A percentile compares a stretch with the other conserved stretches of the same genome.
Conservation (phyloP, 1,284 basidiomycete species). For the Ganoderma boninense region DNA sequence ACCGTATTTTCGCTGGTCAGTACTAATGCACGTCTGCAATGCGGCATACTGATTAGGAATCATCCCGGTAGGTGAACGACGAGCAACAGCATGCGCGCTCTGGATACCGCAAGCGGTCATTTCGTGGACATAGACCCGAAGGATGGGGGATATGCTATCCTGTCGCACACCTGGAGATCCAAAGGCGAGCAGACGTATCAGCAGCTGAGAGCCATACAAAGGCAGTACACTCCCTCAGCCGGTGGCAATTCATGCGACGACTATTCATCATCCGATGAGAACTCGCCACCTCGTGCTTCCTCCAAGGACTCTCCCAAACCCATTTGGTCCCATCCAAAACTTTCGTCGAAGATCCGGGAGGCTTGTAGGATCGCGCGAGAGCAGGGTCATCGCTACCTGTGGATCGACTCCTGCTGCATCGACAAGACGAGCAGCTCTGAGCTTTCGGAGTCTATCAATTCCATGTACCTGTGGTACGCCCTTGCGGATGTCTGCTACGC, state of each 20-base stretch:
- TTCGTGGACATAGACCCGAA: neutral
- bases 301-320: neutral
- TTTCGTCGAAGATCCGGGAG: neutral
- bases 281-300: neutral
- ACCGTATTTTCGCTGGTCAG: no score
- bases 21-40: no score
- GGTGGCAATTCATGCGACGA: no score
- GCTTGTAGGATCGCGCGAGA: neutral
- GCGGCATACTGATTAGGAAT: no score
- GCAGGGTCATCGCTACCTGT: neutral
- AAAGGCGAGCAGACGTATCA: constrained; percentile 1
- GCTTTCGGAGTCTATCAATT: neutral
- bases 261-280: no score
- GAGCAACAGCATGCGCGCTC: neutral
- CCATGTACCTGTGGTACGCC: neutral
- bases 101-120: neutral
- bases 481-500: neutral
- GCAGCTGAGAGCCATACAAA: neutral
- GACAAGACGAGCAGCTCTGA: constrained; percentile 4
- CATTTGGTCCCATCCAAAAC: neutral
- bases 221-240: neutral
- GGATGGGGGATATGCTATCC: neutral
- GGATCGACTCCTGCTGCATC: constrained; percentile 7
- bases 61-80: no score
- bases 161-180: neutral